These are phyloP conservation scores for Chimonanthus praecox DNA, from an alignment of 164 flowering plant species.

Conservation along the genomic window DNA sequence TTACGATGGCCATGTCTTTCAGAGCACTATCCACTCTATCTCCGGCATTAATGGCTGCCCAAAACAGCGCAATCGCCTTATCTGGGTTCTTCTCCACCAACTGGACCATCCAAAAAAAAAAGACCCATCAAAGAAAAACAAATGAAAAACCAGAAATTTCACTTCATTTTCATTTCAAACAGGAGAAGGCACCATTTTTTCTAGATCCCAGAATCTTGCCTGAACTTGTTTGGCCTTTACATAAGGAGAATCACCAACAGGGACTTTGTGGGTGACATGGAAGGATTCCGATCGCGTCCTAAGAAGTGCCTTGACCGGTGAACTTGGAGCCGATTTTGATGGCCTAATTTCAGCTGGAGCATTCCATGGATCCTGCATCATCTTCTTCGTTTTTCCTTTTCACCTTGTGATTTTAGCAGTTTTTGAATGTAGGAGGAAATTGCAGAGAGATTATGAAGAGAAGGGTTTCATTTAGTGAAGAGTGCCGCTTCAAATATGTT, in stretches of 20 bases:
- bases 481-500: background rate
- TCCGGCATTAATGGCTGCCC: constrained; percentile 99
- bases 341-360: constrained; percentile 71
- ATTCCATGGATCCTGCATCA: constrained; percentile 87
- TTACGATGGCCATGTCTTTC: constrained; percentile 81
- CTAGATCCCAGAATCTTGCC: constrained; percentile 24
- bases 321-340: constrained; percentile 86
- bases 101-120: constrained; percentile 23
- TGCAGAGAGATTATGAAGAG: background rate
- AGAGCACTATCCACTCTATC: constrained; percentile 68
- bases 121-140: background rate
- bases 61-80: constrained; percentile 85
- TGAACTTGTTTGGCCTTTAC: constrained; percentile 95
- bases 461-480: background rate
- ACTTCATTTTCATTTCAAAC: background rate
- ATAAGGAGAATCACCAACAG: constrained; percentile 91
- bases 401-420: constrained; percentile 1
- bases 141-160: background rate
- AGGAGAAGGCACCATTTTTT: background rate
- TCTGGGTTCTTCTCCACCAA: constrained; percentile 98
- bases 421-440: constrained; percentile 6
- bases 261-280: constrained; percentile 85
- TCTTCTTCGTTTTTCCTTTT: constrained; percentile 12
- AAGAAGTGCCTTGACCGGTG: constrained; percentile 73
- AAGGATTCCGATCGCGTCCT: constrained; percentile 80